Base-by-base conservation (phyloP, 495 filamentous ascomycete genomes). In the Penicillium bovifimosum region DNA sequence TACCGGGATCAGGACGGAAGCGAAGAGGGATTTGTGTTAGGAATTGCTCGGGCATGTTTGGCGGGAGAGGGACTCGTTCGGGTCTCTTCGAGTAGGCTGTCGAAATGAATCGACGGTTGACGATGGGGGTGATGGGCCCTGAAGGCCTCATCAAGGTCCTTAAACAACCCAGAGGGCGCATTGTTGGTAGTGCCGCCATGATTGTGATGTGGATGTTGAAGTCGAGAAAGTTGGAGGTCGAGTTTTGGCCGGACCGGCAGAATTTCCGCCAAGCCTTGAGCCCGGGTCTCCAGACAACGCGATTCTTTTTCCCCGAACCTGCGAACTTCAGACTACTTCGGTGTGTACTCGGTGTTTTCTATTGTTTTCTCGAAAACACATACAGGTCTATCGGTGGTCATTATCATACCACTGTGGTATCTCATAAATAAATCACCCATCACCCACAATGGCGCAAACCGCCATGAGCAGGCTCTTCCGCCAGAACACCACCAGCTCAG, bases 141-240 rank as follows among this genome's bases (percentile, higher is more conserved):
- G 78, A 75, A 9, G 84, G 60, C 53, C 57, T 65, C 28, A 66
- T 13, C 14, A 80, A 65, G 18, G 80, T 73, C 70, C 83, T 83
- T 69, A 84, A 80, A 73, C 81, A 82, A 79, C 79, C 77, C 74
- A 86, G 71, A 52, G 80, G 85, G 82, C 82, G 82, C 67, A 82
- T 65, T 49, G 78, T 69, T 54, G 74, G 74, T 58, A 78, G 64
- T 46, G 69, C 72, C 64, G 85, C 83, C 86, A 88, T 88, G 46
- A 46, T 62, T 52, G 50, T 59, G 57, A 58, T 58, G 52, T 18
- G 46, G 53, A 56, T 52, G 55, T 58, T 50, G 52, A 52, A 10
- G 35, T 50, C 39, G 47, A 54, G 54, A 58, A 66, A 55, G 63
- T 59, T 55, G 63, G 62, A 62, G 62, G 62, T 63, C 43, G 58